Conservation (phyloP, 2,329 filamentous ascomycete species). For the Geosmithia putterillii region DNA sequence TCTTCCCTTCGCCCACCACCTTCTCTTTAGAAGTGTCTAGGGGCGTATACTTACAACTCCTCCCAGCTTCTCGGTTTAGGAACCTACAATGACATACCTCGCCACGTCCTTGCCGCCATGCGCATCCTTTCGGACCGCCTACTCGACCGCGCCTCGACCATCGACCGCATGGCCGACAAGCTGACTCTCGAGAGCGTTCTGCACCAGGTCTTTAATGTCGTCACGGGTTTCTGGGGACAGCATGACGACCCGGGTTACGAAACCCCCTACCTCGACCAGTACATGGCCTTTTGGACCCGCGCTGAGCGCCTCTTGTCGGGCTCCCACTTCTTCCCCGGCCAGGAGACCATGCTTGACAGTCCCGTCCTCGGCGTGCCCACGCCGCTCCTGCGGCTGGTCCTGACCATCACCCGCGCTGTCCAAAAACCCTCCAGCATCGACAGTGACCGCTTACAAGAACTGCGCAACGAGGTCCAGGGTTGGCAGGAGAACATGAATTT, state of each 20-base stretch:
- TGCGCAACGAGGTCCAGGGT: background rate
- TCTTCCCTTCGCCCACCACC: background rate
- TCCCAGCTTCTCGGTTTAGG: slow-evolving; percentile 8
- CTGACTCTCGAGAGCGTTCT: slow-evolving; percentile 11
- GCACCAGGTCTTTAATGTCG: slow-evolving; percentile 9
- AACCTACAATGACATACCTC: slow-evolving; percentile 8
- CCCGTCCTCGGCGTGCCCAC: slow-evolving; percentile 10
- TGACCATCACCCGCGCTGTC: slow-evolving; percentile 3
- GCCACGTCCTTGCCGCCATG: slow-evolving; percentile 9
- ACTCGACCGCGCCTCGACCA: slow-evolving; percentile 1
- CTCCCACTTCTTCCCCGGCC: slow-evolving; percentile 5
- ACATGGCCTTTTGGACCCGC: slow-evolving; percentile 7
- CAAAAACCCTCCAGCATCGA: background rate
- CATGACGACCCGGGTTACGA: too few relatives aligned
- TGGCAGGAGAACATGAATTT: background rate
- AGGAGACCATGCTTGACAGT: slow-evolving; percentile 6
- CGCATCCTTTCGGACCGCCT: slow-evolving; percentile 8
- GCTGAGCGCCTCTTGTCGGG: slow-evolving; percentile 7
- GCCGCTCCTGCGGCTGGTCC: slow-evolving; percentile 6
- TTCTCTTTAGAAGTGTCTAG: too few relatives aligned
- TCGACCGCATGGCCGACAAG: slow-evolving; percentile 8
- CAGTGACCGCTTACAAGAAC: background rate
- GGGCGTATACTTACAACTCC: too few relatives aligned
- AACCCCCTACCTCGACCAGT: background rate
- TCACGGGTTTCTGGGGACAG: slow-evolving; percentile 10